A percentile compares a stretch with the other conserved stretches of the same genome.
These are phyloP conservation scores for Trichoderma sp. DNA, from an alignment of 2,329 filamentous ascomycete species.

Conservation along the genomic window DNA sequence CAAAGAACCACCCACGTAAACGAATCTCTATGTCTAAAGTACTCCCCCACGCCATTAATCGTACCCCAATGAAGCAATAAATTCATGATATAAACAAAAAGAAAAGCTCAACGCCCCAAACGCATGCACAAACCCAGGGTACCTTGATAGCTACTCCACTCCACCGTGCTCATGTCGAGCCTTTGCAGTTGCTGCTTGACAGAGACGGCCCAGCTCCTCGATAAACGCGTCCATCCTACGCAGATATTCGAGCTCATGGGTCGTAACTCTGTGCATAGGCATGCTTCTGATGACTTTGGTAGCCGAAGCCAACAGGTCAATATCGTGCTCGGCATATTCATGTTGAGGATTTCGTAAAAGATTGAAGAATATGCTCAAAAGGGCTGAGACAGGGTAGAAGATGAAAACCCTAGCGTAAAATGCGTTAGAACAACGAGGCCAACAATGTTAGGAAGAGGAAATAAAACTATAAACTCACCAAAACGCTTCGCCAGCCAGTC, in stretches of 20 bases:
- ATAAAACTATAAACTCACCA: constrained; percentile 32
- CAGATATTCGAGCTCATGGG: constrained; percentile 40
- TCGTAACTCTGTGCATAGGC: constrained; percentile 28
- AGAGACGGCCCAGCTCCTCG: constrained; percentile 42
- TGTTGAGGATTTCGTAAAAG: constrained; percentile 48
- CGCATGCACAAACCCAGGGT: background rate
- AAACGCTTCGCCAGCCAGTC: constrained; percentile 46
- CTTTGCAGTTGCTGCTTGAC: constrained; percentile 34
- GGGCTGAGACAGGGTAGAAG: constrained; percentile 55
- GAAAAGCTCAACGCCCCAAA: background rate
- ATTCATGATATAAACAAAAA: background rate
- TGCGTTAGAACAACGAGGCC: background rate
- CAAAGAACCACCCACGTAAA: background rate
- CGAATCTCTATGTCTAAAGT: background rate
- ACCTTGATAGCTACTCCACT: background rate
- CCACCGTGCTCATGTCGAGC: background rate
- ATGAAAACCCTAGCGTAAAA: constrained; percentile 44
- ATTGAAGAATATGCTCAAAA: constrained; percentile 54
- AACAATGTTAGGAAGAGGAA: background rate
- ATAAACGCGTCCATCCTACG: constrained; percentile 43
- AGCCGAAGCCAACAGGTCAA: constrained; percentile 44
- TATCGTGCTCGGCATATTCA: constrained; percentile 42
- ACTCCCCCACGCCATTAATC: background rate
- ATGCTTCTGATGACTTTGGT: constrained; percentile 44
- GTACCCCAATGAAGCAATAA: background rate